A percentile compares a stretch with the other conserved stretches of the same genome.
Evolutionary conservation across 129 eudicot genomes (phyloP).

Genomic region (Centrapalus pauciflorus): DNA sequence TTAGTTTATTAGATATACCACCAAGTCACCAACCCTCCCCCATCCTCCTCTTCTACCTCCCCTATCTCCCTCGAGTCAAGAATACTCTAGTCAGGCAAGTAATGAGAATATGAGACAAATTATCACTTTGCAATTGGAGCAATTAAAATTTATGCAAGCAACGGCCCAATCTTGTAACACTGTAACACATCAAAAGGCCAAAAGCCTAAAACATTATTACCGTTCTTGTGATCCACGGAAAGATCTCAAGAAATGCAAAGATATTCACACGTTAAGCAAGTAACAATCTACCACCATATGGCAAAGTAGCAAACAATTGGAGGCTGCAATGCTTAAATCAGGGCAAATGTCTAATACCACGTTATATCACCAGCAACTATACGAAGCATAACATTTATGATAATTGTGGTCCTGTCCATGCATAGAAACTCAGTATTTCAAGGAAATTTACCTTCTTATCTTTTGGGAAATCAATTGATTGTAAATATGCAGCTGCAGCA

Average conservation of each 20-base stretch:
- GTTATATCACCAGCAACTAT: neutral
- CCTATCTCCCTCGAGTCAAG: neutral
- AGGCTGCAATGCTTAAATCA: neutral
- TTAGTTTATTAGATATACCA: no score
- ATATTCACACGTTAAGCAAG: neutral
- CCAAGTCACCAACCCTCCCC: neutral
- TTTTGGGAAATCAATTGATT: slow-evolving; percentile 89
- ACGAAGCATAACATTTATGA: neutral
- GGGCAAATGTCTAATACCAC: neutral
- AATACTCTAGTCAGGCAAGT: neutral
- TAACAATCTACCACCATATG: neutral
- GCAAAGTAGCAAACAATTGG: neutral
- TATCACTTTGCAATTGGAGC: neutral
- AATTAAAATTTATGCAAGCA: neutral
- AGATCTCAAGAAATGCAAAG: neutral
- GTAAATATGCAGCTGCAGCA: slow-evolving; percentile 97
- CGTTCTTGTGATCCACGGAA: neutral
- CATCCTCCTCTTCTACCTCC: neutral
- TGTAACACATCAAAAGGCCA: neutral
- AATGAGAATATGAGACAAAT: neutral
- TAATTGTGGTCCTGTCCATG: neutral
- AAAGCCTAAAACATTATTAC: neutral
- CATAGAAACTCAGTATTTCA: neutral
- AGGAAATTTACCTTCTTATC: slow-evolving; percentile 68
- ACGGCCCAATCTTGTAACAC: neutral